A percentile compares a stretch with the other conserved stretches of the same genome.
Evolutionary conservation across 495 filamentous ascomycete species (phyloP).

Genomic region (Aspergillus sclerotiicarbonarius): DNA sequence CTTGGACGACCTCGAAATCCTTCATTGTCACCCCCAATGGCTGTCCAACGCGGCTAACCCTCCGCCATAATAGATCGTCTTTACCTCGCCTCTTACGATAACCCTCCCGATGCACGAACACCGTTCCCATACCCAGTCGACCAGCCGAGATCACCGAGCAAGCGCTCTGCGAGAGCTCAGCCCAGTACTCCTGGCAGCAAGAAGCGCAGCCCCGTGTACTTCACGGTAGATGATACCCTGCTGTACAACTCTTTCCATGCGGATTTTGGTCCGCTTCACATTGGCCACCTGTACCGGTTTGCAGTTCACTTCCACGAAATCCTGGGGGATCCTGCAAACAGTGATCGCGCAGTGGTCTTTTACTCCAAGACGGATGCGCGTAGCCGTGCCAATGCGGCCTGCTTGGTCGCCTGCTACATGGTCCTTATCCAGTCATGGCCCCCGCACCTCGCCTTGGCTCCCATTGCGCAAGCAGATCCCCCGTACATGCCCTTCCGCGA

Average conservation of each 20-base stretch:
- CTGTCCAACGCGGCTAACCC: not conserved
- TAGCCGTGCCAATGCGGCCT: conserved; percentile 97
- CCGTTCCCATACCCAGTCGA: conserved; percentile 79
- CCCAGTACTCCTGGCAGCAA: conserved; percentile 52
- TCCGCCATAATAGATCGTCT: conserved; percentile 70
- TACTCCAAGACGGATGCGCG: conserved; percentile 90
- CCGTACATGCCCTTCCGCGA: conserved; percentile 98
- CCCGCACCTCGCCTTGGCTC: conserved; percentile 95
- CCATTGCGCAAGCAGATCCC: conserved; percentile 92
- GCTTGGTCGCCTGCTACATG: conserved; percentile 94
- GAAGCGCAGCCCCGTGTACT: conserved; percentile 75
- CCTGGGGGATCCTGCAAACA: conserved; percentile 79
- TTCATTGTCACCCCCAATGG: not conserved
- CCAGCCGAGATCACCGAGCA: conserved; percentile 64
- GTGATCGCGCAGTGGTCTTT: conserved; percentile 84
- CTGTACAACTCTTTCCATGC: conserved; percentile 98
- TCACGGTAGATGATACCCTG: conserved; percentile 88
- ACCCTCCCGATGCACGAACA: conserved; percentile 73
- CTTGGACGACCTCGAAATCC: not conserved
- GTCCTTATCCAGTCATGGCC: conserved; percentile 97
- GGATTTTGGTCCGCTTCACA: conserved; percentile 96
- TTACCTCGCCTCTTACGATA: conserved; percentile 89
- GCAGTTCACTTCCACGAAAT: conserved; percentile 93
- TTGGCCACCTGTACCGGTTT: conserved; percentile 95
- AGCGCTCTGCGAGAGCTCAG: conserved; percentile 67